Evolutionary conservation across 352 stramenopile species (phyloP).

Genomic region (Globisporangium recalcitrans): DNA sequence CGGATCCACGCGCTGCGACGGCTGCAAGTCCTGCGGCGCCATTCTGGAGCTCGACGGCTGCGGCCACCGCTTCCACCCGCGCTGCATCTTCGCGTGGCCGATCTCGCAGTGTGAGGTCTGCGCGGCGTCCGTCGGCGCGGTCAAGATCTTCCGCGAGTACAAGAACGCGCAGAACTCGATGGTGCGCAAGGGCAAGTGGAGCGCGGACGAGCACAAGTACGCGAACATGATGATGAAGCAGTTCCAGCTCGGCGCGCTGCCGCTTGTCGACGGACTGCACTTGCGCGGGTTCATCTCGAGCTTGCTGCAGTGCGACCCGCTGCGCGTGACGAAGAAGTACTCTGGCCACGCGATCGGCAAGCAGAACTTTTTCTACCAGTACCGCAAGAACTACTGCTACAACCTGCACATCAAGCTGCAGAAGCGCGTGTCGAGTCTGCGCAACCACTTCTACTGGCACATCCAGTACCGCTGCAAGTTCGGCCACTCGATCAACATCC

Average conservation of each 20-base stretch:
- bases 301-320: slow-evolving; percentile 73
- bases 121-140: slow-evolving; percentile 27
- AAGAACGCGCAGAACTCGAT: slow-evolving; percentile 37
- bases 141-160: slow-evolving; percentile 51
- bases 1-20: slow-evolving; percentile 58
- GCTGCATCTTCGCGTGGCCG: slow-evolving; percentile 70
- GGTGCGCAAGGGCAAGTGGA: slow-evolving; percentile 74
- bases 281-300: slow-evolving; percentile 71
- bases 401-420: slow-evolving; percentile 75
- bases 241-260: slow-evolving; percentile 67
- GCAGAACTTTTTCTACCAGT: slow-evolving; percentile 71
- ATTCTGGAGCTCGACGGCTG: slow-evolving; percentile 63
- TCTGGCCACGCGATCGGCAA: slow-evolving; percentile 68
- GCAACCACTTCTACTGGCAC: slow-evolving; percentile 84
- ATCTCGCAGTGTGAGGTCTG: slow-evolving; percentile 62
- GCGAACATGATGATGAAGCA: slow-evolving; percentile 80
- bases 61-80: slow-evolving; percentile 72
- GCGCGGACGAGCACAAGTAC: slow-evolving; percentile 70
- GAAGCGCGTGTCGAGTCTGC: slow-evolving; percentile 70
- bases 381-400: slow-evolving; percentile 61
- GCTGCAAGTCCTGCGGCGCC: slow-evolving; percentile 65
- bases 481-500: slow-evolving; percentile 50
- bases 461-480: slow-evolving; percentile 72
- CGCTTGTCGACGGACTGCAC: slow-evolving; percentile 61
- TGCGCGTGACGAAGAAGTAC: slow-evolving; percentile 82